Conservation (phyloP, 371 early-diverging fungal species). For the Mucor indicus region DNA sequence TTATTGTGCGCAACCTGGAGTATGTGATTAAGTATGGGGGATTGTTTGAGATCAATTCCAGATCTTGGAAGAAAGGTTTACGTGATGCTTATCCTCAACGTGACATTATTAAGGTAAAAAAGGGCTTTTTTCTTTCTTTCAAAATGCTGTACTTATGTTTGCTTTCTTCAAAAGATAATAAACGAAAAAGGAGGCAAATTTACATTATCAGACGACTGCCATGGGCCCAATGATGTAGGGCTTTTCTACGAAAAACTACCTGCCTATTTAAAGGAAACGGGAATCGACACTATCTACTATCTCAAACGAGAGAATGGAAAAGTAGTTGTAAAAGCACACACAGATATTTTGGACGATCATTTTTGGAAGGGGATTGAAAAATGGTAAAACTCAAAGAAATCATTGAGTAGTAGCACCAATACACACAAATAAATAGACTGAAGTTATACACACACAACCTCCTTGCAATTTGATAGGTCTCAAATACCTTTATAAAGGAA, state of each 20-base stretch:
- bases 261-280: conserved; percentile 49
- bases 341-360: conserved; percentile 27
- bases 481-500: too few species aligned
- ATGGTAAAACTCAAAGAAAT: conserved; percentile 19
- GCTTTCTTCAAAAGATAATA: conserved; percentile 52
- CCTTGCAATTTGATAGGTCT: too few species aligned
- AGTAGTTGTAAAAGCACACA: conserved; percentile 21
- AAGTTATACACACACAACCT: too few species aligned
- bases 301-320: conserved; percentile 21
- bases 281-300: conserved; percentile 49
- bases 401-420: neutral
- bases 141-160: too few species aligned
- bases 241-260: conserved; percentile 69
- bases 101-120: conserved; percentile 71
- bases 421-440: neutral
- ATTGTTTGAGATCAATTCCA: conserved; percentile 89
- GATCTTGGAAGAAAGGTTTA: conserved; percentile 91
- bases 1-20: conserved; percentile 84
- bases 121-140: too few species aligned
- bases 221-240: conserved; percentile 87
- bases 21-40: conserved; percentile 75
- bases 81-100: conserved; percentile 81
- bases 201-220: conserved; percentile 90
- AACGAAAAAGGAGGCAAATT: conserved; percentile 63
- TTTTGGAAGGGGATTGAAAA: conserved; percentile 36